Evolutionary conservation across 768 basidiomycete genomes (phyloP).

Genomic region (Gelatoporia subvermispora): DNA sequence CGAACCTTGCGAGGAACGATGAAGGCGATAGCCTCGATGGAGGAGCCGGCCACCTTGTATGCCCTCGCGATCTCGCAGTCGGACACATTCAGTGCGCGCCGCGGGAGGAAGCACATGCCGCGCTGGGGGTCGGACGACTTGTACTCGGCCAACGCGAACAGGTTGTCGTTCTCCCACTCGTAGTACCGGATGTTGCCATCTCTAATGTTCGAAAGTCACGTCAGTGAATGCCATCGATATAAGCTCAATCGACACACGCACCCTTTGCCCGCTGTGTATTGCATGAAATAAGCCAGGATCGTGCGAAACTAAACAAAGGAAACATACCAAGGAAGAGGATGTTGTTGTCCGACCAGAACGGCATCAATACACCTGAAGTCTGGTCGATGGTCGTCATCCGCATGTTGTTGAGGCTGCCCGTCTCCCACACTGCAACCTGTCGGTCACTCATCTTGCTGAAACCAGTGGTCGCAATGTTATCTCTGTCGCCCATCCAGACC

Average conservation of each 20-base stretch:
- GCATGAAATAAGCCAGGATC: neutral
- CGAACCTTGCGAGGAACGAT: conserved; percentile 89
- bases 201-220: conserved; percentile 31
- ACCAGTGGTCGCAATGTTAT: conserved; percentile 89
- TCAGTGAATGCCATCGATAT: conserved; percentile 5
- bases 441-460: conserved; percentile 97
- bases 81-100: conserved; percentile 79
- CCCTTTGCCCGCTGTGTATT: conserved; percentile 77
- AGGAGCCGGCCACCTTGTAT: conserved; percentile 74
- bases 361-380: conserved; percentile 91
- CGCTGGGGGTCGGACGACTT: conserved; percentile 91
- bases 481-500: conserved; percentile 85
- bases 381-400: conserved; percentile 84
- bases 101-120: conserved; percentile 94
- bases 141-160: conserved; percentile 76
- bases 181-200: conserved; percentile 99
- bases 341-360: conserved; percentile 95
- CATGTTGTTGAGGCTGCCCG: conserved; percentile 64
- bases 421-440: conserved; percentile 88
- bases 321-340: conserved; percentile 74
- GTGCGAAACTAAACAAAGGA: neutral
- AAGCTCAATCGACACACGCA: conserved; percentile 25
- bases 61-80: conserved; percentile 96
- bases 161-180: conserved; percentile 85
- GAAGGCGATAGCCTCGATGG: conserved; percentile 89